phyloP scores from a whole-genome alignment of 352 stramenopile species.

The Phytophthora tubulina region DNA sequence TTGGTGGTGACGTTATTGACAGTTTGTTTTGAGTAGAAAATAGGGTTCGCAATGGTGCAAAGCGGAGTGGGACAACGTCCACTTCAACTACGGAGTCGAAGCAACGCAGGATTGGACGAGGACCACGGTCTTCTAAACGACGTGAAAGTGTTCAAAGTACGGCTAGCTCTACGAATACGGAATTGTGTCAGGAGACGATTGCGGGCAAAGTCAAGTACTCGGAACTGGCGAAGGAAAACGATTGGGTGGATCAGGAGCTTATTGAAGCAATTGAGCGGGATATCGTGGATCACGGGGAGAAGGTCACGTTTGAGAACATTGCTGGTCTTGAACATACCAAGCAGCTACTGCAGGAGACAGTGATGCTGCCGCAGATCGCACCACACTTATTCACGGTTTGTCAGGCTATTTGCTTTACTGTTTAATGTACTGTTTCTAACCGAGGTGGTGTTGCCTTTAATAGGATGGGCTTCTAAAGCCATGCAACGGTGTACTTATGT shows the following conservation, averaged over 20 bases:
- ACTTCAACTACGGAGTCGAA: slow-evolving; percentile 19
- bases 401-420: background rate
- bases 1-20: background rate
- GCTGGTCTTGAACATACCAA: slow-evolving; percentile 86
- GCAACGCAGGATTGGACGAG: slow-evolving; percentile 27
- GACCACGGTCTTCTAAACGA: slow-evolving; percentile 24
- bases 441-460: slow-evolving; percentile 7
- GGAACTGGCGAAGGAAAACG: slow-evolving; percentile 77
- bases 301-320: slow-evolving; percentile 81
- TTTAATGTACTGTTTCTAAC: background rate
- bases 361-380: slow-evolving; percentile 88
- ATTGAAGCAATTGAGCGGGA: slow-evolving; percentile 90
- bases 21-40: slow-evolving; percentile 28
- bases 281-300: slow-evolving; percentile 80
- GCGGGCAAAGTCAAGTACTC: slow-evolving; percentile 79
- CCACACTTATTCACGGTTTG: slow-evolving; percentile 85
- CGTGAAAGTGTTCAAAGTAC: slow-evolving; percentile 47
- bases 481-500: slow-evolving; percentile 88
- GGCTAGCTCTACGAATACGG: slow-evolving; percentile 36
- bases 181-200: slow-evolving; percentile 42
- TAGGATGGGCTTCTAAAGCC: slow-evolving; percentile 83
- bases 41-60: slow-evolving; percentile 24
- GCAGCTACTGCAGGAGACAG: slow-evolving; percentile 82
- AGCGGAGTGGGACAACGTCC: slow-evolving; percentile 20
- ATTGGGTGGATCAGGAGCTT: slow-evolving; percentile 81